phyloP scores from a whole-genome alignment of 805 yeast species.

The Starmerella apis region DNA sequence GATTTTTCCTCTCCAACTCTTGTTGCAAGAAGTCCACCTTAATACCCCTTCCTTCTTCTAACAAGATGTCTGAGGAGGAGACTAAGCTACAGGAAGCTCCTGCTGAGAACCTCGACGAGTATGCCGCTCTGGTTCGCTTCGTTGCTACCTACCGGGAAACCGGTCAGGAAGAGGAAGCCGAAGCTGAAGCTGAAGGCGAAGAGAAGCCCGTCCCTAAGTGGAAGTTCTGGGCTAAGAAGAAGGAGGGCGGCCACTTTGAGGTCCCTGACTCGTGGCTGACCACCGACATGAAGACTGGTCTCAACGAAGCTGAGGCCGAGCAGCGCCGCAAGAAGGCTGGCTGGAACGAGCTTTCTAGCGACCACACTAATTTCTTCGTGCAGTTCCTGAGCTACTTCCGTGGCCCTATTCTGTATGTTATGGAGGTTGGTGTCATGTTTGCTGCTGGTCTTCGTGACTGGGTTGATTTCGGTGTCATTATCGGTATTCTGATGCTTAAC shows the following conservation, averaged over 20 bases:
- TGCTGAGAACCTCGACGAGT: conserved; percentile 37
- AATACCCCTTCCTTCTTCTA: conserved; percentile 26
- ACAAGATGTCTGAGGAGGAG: conserved; percentile 28
- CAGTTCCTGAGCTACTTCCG: conserved; percentile 79
- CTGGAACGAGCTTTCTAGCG: conserved; percentile 80
- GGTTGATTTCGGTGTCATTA: conserved; percentile 97
- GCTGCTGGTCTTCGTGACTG: conserved; percentile 96
- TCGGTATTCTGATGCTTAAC: conserved; percentile 76
- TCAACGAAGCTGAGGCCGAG: conserved; percentile 61
- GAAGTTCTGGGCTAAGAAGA: conserved; percentile 44
- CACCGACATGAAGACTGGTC: conserved; percentile 71
- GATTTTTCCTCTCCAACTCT: conserved; percentile 19
- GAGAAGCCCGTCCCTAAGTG: conserved; percentile 55
- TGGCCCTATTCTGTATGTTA: conserved; percentile 91
- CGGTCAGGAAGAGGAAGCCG: conserved; percentile 40
- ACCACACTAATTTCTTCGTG: conserved; percentile 63
- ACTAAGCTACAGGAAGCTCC: conserved; percentile 26
- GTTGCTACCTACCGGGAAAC: conserved; percentile 32
- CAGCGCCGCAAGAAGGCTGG: conserved; percentile 86
- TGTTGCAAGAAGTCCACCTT: conserved; percentile 18
- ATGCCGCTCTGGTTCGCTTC: conserved; percentile 32
- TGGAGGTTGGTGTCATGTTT: conserved; percentile 89
- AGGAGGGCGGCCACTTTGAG: conserved; percentile 35
- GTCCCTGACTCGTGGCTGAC: conserved; percentile 75
- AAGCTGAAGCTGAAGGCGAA: conserved; percentile 49